Evolutionary conservation across 2,329 filamentous ascomycete species (phyloP).

Genomic region (Leptographium radiaticola): DNA sequence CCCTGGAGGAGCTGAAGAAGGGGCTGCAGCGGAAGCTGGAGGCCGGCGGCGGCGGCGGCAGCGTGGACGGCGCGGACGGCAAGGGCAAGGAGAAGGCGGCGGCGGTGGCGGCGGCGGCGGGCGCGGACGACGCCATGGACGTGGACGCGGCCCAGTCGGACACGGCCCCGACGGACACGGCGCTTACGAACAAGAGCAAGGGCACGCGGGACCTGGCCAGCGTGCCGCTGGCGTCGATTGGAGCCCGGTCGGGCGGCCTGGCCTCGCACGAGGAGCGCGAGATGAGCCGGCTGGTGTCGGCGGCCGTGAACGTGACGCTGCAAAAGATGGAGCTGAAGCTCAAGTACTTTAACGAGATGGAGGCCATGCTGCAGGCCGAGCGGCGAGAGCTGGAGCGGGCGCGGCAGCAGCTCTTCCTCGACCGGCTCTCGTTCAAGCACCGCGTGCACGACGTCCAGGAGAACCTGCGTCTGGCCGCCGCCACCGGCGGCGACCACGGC

Average conservation of each 20-base stretch:
- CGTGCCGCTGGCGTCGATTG: slow-evolving; percentile 74
- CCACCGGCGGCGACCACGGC: slow-evolving; percentile 36
- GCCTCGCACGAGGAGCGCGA: slow-evolving; percentile 95
- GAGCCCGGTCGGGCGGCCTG: slow-evolving; percentile 73
- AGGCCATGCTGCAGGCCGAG: slow-evolving; percentile 81
- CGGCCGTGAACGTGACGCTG: slow-evolving; percentile 84
- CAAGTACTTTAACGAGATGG: slow-evolving; percentile 93
- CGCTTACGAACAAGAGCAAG: slow-evolving; percentile 46
- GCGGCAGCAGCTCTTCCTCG: slow-evolving; percentile 84
- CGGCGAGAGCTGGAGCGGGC: slow-evolving; percentile 84
- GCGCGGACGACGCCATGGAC: slow-evolving; percentile 58
- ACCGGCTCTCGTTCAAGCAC: slow-evolving; percentile 80
- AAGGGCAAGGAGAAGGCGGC: slow-evolving; percentile 47
- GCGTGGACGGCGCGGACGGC: slow-evolving; percentile 29
- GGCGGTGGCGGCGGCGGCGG: slow-evolving; percentile 49
- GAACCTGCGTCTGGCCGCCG: slow-evolving; percentile 44
- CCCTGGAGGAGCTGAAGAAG: slow-evolving; percentile 73
- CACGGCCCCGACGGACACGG: slow-evolving; percentile 21
- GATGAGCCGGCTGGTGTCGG: slow-evolving; percentile 85
- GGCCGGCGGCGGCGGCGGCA: slow-evolving; percentile 22
- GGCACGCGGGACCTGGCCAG: slow-evolving; percentile 39
- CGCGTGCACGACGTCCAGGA: slow-evolving; percentile 75
- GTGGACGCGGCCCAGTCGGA: slow-evolving; percentile 36
- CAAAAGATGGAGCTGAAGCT: slow-evolving; percentile 95
- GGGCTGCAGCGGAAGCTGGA: slow-evolving; percentile 70